Base-by-base conservation (phyloP, 1,139 yeast species). In the Pichia sp. region DNA sequence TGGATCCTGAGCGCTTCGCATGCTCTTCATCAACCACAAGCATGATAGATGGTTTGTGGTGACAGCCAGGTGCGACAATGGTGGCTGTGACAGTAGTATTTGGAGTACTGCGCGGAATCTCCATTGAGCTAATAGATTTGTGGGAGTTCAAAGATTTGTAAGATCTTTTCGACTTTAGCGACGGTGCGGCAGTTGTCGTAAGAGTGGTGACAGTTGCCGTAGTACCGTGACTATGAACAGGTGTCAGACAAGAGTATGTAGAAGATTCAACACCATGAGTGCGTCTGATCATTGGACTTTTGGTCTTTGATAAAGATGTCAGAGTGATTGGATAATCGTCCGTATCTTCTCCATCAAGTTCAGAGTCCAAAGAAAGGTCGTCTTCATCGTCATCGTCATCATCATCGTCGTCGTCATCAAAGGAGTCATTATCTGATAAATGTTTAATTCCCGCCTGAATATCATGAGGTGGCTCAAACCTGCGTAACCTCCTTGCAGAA, bases 161-260 rank as follows among this genome's bases (percentile, higher is more conserved):
- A 11, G 42, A 39, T 32, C 46, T 45, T 22, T 26, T 20, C 3
- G 39, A 37, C 13, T 34, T 37, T 6, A 37, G 5, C 2, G 40
- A 37, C 21, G 40, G 36, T 23, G 40, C 32, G 7, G 32, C 34
- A 25, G 31, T 35, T 5, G 41, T 39, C 8, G 44, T 44, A 24
- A 35, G 40, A 4, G 50, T 40, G 3, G 45, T 38, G 2, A 45
- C 27, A 5, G 51, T 46, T 3, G 44, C 33, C 3, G 48, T 42
- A 3, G 50, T 47, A 18, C 46, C 37, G 33, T 33, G 45, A 27
- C 45, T 40, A 16, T 38, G 44, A 14, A 29, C 38, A 4, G 46
- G 40, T 7, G 45, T 23, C 7, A 42, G 29, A 27, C 40, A 37
- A 6, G 47, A 39, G 5, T 42, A 39, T 11, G 42, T 37, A 5